Evolutionary conservation across 441 rosid species (phyloP), one percentile per base, ranked within the genome.

Genomic region (Populus tomentosa): DNA sequence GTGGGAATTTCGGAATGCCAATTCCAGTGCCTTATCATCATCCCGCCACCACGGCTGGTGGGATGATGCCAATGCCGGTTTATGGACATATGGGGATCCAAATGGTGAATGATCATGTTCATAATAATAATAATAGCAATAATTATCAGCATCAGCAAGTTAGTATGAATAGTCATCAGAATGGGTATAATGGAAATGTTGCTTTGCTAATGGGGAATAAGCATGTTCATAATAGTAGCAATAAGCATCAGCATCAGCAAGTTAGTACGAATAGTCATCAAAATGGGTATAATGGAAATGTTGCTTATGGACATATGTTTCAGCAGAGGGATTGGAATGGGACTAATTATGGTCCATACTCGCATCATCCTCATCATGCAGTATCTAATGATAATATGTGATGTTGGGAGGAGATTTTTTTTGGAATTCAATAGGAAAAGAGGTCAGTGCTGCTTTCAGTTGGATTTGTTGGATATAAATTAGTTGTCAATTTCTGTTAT

Each of bases 41-140:
- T 10, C 88, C n/a, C 18, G 33, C 33, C 69, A 85, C 84, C 7
- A 87, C 83, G 3, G 76, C 32, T 3, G 32, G 83, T 4, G 81
- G 82, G 28, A 81, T 89, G 92, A 87, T 93, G 91, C 88, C 89
- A 42, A 86, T 89, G 92, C 97, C 93, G 3, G 81, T 92, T 20
- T 92, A 85, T 76, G 94, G 92, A 50, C 92, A 84, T 79, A 77
- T 86, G 82, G 95, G 92, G 74, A 87, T 90, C 5, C 32, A 30
- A 30, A 50, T 50, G 59, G 59, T 16, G 59, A 50, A 50, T 50
- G n/a, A 50, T 16, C 6, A 50, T 16, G 59, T 5, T 50, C 59
- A 50, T 50, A 50, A 50, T 5, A 50, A 50, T 50, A 50, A 50
- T 16, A 50, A 16, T 50, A 50, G 18, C n/a, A 16, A 40, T 40